These are phyloP conservation scores for Capniomyces stellatus DNA, from an alignment of 371 early-diverging fungal species.

Conservation along the genomic window DNA sequence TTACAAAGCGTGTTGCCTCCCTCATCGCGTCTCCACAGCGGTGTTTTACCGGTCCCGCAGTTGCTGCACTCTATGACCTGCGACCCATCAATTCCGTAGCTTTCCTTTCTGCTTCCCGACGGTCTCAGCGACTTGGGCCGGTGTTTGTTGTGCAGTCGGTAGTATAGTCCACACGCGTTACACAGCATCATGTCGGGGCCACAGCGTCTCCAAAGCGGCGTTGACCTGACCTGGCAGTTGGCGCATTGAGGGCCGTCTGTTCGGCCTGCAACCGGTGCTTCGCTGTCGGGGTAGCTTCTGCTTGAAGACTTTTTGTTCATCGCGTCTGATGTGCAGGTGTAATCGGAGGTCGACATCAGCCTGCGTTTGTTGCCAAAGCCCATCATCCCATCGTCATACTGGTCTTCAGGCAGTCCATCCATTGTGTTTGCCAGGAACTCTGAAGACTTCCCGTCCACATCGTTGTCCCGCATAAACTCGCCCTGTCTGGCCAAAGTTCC, in stretches of 20 bases:
- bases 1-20: slow-evolving; percentile 79
- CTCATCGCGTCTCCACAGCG: slow-evolving; percentile 84
- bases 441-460: no score
- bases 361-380: no score
- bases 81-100: neutral
- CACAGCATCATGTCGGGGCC: slow-evolving; percentile 68
- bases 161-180: slow-evolving; percentile 94
- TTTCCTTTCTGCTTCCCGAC: neutral
- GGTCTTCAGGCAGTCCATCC: slow-evolving; percentile 9
- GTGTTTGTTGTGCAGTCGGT: slow-evolving; percentile 51
- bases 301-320: no score
- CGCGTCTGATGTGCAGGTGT: no score
- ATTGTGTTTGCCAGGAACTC: no score
- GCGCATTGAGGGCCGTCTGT: slow-evolving; percentile 4
- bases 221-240: slow-evolving; percentile 76
- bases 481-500: no score
- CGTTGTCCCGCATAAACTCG: no score
- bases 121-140: slow-evolving; percentile 32
- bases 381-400: slow-evolving; percentile 18
- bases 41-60: slow-evolving; percentile 76
- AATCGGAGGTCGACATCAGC: no score
- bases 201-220: slow-evolving; percentile 91
- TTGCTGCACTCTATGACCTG: slow-evolving; percentile 35
- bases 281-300: no score
- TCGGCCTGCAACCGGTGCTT: neutral